Conservation (phyloP, 2,329 filamentous ascomycete species). For the Gnomoniopsis sp. region DNA sequence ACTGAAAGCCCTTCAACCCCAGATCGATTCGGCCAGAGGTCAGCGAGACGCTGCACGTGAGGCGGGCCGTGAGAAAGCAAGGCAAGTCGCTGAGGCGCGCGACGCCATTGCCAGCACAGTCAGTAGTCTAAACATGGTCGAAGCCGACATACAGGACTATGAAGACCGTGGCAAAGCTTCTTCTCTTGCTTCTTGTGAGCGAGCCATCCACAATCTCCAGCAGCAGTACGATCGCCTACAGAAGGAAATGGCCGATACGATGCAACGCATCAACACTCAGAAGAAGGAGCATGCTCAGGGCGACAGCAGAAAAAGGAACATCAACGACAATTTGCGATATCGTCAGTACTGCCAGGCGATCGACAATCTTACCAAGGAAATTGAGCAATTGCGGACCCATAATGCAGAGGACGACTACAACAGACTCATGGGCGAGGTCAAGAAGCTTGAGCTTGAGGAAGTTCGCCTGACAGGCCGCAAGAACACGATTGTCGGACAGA, state of each 20-base stretch:
- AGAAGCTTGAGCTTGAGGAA: constrained; percentile 62
- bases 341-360: constrained; percentile 71
- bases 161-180: constrained; percentile 69
- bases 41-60: constrained; percentile 74
- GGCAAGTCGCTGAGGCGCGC: constrained; percentile 66
- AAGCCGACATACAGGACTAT: constrained; percentile 77
- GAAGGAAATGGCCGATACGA: constrained; percentile 63
- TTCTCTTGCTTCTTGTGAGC: constrained; percentile 66
- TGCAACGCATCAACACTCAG: constrained; percentile 70
- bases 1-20: constrained; percentile 69
- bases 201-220: constrained; percentile 66
- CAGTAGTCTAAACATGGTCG: constrained; percentile 71
- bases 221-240: constrained; percentile 63
- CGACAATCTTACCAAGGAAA: constrained; percentile 64
- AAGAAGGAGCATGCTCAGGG: constrained; percentile 75
- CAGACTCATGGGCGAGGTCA: constrained; percentile 67
- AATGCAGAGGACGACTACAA: constrained; percentile 82
- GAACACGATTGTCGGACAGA: constrained; percentile 69
- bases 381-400: constrained; percentile 69
- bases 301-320: constrained; percentile 79
- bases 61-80: constrained; percentile 69
- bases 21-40: constrained; percentile 71
- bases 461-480: constrained; percentile 70
- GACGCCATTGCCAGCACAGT: constrained; percentile 70
- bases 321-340: constrained; percentile 84